A percentile compares a stretch with the other conserved stretches of the same genome.
Evolutionary conservation across 2,329 filamentous ascomycete species (phyloP).

Genomic region (Neofusicoccum sp.): DNA sequence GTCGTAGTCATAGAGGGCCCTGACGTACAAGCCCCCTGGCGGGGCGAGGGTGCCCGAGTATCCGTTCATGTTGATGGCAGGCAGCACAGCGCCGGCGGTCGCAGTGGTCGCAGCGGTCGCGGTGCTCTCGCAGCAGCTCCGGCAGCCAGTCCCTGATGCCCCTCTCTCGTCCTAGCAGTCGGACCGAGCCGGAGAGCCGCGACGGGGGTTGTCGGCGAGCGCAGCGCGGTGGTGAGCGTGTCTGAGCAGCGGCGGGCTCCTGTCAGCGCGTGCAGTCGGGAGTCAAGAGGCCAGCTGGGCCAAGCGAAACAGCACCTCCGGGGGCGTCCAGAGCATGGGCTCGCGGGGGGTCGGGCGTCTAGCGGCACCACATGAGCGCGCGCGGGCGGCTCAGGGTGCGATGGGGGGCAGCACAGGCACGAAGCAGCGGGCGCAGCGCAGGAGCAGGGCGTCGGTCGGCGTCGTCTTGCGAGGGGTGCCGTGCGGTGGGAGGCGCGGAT

Average conservation of each 20-base stretch:
- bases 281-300: conserved; percentile 16
- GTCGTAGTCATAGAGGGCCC: conserved; percentile 96
- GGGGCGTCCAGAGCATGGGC: conserved; percentile 20
- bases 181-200: conserved; percentile 17
- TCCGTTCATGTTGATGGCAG: conserved; percentile 46
- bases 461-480: conserved; percentile 12
- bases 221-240: conserved; percentile 2
- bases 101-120: conserved; percentile 17
- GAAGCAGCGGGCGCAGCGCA: conserved; percentile 4
- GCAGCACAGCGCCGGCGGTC: conserved; percentile 21
- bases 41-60: conserved; percentile 51
- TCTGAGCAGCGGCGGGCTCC: not conserved
- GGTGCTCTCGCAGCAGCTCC: conserved; percentile 7
- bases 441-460: conserved; percentile 8
- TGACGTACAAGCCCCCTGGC: conserved; percentile 73
- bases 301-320: conserved; percentile 20
- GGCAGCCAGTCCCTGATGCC: conserved; percentile 6
- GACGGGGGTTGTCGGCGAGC: conserved; percentile 10
- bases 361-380: conserved; percentile 17
- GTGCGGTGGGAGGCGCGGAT: conserved; percentile 11
- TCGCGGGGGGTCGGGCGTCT: conserved; percentile 17
- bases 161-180: conserved; percentile 17
- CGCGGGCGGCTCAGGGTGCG: conserved; percentile 8
- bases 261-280: conserved; percentile 6
- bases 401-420: not conserved